These are phyloP conservation scores for Phaffia rhodozyma DNA, from an alignment of 1,284 basidiomycete species.

Conservation along the genomic window DNA sequence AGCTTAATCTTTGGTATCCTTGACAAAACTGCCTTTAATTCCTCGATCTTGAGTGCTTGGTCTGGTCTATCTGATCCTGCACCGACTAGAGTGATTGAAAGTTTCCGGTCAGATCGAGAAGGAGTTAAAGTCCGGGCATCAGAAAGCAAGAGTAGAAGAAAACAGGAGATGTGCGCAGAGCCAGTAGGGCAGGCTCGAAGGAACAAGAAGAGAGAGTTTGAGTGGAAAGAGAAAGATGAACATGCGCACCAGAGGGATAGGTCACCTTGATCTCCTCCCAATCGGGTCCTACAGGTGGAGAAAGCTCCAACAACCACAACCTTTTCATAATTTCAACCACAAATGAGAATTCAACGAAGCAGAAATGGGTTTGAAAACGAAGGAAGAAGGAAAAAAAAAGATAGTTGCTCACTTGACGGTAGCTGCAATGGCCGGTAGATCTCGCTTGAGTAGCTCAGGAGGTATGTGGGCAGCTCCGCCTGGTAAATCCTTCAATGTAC, in stretches of 20 bases:
- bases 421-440: conserved; percentile 72
- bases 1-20: conserved; percentile 69
- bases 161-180: conserved; percentile 41
- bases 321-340: neutral
- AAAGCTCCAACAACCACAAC: conserved; percentile 73
- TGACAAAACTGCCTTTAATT: conserved; percentile 21
- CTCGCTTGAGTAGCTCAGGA: conserved; percentile 59
- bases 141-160: too few species aligned
- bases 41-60: too few species aligned
- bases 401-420: conserved; percentile 36
- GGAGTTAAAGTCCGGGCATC: too few species aligned
- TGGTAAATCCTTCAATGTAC: conserved; percentile 60
- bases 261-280: conserved; percentile 79
- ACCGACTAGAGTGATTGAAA: too few species aligned
- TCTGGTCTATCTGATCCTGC: too few species aligned
- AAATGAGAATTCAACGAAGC: neutral
- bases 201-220: neutral
- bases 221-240: too few species aligned
- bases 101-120: too few species aligned
- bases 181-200: conserved; percentile 43
- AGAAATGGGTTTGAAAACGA: neutral
- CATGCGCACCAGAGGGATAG: conserved; percentile 50
- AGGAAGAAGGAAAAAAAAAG: neutral
- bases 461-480: conserved; percentile 50
- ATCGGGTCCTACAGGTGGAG: conserved; percentile 70